Percentiles rank a stretch among this genome's conserved stretches.
These are phyloP conservation scores for Mycena floridula DNA, from an alignment of 768 basidiomycete genomes.

Conservation along the genomic window DNA sequence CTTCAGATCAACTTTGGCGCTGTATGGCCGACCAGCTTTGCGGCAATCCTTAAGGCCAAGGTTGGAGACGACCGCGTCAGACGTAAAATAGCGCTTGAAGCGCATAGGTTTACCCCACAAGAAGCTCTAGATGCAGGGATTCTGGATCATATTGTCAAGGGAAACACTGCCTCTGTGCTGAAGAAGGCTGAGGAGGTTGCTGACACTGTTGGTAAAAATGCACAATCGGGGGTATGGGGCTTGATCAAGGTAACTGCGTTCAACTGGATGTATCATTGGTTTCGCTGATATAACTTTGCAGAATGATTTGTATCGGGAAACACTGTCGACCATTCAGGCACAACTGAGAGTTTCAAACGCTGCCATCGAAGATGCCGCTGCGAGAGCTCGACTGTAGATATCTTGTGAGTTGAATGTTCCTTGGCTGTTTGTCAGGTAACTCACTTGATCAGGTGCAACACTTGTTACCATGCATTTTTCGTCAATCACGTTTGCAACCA, in stretches of 20 bases:
- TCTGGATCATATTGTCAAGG: conserved; percentile 63
- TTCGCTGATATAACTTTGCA: conserved; percentile 23
- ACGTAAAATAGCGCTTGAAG: conserved; percentile 75
- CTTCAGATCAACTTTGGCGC: conserved; percentile 76
- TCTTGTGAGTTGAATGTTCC: too few relatives aligned
- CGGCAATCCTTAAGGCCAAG: conserved; percentile 58
- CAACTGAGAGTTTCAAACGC: conserved; percentile 29
- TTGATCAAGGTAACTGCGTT: conserved; percentile 51
- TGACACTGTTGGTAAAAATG: conserved; percentile 40
- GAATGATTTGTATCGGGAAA: conserved; percentile 52
- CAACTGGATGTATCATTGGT: conserved; percentile 1
- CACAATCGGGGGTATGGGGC: conserved; percentile 63
- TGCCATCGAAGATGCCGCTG: conserved; percentile 42
- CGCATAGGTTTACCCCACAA: conserved; percentile 66
- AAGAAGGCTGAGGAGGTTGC: conserved; percentile 62
- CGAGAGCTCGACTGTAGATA: conserved; percentile 38
- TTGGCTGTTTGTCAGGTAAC: too few relatives aligned
- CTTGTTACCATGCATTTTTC: too few relatives aligned
- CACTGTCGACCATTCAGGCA: conserved; percentile 35
- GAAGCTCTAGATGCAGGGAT: conserved; percentile 66
- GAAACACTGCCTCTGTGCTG: conserved; percentile 53
- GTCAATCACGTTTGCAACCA: too few relatives aligned
- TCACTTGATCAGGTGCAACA: too few relatives aligned
- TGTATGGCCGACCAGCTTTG: conserved; percentile 68
- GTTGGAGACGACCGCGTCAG: conserved; percentile 50